Percentiles rank a stretch among this genome's conserved stretches.
phyloP scores from a whole-genome alignment of 768 basidiomycete species.

The Leccinum aurantiacum region DNA sequence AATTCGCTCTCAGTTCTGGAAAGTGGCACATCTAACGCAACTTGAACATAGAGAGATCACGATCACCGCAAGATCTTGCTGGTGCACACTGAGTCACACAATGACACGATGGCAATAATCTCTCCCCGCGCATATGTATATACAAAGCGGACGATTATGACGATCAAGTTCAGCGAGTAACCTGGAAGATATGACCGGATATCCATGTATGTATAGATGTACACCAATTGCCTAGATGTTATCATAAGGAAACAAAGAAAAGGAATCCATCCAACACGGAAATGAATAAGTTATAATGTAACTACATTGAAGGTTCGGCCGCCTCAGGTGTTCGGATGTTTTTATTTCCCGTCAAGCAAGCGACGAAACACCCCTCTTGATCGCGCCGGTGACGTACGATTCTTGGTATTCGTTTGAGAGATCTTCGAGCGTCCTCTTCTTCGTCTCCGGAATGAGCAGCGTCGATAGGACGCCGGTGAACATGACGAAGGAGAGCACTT shows the following conservation, averaged over 20 bases:
- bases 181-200: background rate
- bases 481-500: conserved; percentile 84
- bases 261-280: background rate
- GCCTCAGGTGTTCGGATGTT: background rate
- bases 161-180: background rate
- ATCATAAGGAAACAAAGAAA: background rate
- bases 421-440: conserved; percentile 58
- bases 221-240: background rate
- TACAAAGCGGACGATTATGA: background rate
- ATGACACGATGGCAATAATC: background rate
- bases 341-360: background rate
- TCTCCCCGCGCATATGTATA: too few relatives aligned
- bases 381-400: conserved; percentile 44
- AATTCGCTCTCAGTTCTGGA: background rate
- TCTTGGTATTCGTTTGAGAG: conserved; percentile 72
- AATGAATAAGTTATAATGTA: background rate
- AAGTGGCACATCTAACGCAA: background rate
- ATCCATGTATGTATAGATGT: background rate
- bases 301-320: background rate
- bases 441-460: conserved; percentile 81
- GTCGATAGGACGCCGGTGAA: conserved; percentile 81
- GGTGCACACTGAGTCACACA: background rate
- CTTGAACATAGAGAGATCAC: background rate
- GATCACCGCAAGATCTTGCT: background rate
- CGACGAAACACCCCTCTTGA: conserved; percentile 17